Conservation (phyloP, 139 green algal genomes). For the Eudorina sp. region DNA sequence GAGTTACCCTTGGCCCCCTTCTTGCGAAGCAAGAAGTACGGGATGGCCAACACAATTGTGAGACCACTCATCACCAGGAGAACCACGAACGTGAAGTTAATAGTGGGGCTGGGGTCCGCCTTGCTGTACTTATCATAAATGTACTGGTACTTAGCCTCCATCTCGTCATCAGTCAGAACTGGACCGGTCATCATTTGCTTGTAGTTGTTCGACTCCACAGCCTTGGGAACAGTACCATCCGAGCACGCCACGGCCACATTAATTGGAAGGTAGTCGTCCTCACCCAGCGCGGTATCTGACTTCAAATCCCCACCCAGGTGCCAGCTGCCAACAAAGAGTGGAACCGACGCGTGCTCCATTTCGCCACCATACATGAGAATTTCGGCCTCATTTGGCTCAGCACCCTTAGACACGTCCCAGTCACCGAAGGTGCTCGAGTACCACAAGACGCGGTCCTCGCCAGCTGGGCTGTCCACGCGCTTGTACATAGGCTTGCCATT, state of each 20-base stretch:
- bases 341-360: slow-evolving; percentile 65
- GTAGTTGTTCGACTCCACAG: slow-evolving; percentile 14
- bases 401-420: slow-evolving; percentile 70
- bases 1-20: slow-evolving; percentile 38
- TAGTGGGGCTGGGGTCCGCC: slow-evolving; percentile 65
- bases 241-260: slow-evolving; percentile 57
- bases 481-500: slow-evolving; percentile 73
- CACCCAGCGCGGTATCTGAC: slow-evolving; percentile 31
- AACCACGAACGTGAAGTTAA: slow-evolving; percentile 75
- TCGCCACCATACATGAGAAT: slow-evolving; percentile 76
- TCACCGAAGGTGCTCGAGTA: slow-evolving; percentile 69
- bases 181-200: slow-evolving; percentile 31
- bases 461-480: slow-evolving; percentile 60
- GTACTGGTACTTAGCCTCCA: slow-evolving; percentile 66
- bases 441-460: slow-evolving; percentile 66
- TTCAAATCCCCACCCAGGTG: slow-evolving; percentile 65
- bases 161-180: slow-evolving; percentile 66
- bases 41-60: slow-evolving; percentile 72
- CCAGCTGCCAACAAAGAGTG: slow-evolving; percentile 72
- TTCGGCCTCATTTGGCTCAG: slow-evolving; percentile 64
- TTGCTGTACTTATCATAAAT: slow-evolving; percentile 68
- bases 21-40: slow-evolving; percentile 69
- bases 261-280: slow-evolving; percentile 65
- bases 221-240: slow-evolving; percentile 63
- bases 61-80: slow-evolving; percentile 72